phyloP scores from a whole-genome alignment of 1,139 yeast genomes.

The Blastobotrys aristatus region DNA sequence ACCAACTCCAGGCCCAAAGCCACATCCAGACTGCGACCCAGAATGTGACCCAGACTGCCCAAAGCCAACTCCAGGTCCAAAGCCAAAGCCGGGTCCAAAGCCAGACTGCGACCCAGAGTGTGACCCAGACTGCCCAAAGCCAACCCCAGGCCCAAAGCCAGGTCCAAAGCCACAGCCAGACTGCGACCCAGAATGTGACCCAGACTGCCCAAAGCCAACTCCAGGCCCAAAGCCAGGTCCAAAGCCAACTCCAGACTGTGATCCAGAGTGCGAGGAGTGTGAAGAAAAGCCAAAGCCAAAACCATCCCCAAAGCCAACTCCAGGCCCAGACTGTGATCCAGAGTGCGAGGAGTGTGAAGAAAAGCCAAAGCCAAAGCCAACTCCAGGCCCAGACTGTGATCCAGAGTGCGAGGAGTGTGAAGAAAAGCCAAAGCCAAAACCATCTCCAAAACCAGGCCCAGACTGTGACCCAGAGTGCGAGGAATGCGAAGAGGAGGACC shows the following conservation, averaged over 20 bases:
- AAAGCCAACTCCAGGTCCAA: neutral
- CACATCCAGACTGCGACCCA: constrained; percentile 1
- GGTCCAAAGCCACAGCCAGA: neutral
- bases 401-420: no score
- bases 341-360: no score
- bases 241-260: neutral
- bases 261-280: neutral
- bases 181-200: no score
- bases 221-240: neutral
- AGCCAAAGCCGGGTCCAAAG: neutral
- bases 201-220: no score
- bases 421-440: no score
- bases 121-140: no score
- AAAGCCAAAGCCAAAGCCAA: neutral
- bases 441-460: neutral
- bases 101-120: neutral
- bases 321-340: no score
- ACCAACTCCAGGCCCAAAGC: constrained; percentile 2
- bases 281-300: no score
- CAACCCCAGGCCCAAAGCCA: neutral
- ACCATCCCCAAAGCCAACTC: neutral
- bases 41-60: neutral
- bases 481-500: neutral
- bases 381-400: neutral
- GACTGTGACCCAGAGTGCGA: neutral